phyloP scores from a whole-genome alignment of 2,329 filamentous ascomycete species.

The Curvularia eragrostidis region DNA sequence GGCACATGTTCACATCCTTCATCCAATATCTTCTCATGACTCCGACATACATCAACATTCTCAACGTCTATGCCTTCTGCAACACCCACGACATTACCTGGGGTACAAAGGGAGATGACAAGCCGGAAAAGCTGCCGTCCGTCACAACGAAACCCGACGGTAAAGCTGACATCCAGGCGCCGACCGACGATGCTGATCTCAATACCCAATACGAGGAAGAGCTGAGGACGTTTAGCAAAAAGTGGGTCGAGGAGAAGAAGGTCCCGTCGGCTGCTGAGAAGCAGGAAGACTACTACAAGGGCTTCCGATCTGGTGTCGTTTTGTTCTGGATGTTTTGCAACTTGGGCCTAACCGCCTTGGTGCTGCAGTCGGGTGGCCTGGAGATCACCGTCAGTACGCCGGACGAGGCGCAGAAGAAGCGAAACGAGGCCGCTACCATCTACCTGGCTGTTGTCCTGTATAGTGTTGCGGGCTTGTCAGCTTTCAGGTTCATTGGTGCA shows the following conservation, averaged over 20 bases:
- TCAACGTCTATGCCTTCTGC: constrained; percentile 99
- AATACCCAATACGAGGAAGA: constrained; percentile 95
- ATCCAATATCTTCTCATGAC: constrained; percentile 93
- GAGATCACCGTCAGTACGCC: constrained; percentile 57
- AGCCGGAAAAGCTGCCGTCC: constrained; percentile 85
- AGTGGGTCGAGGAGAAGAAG: constrained; percentile 75
- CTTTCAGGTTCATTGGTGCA: constrained; percentile 86
- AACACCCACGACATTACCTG: constrained; percentile 98
- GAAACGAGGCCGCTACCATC: constrained; percentile 69
- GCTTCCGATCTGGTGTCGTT: constrained; percentile 90
- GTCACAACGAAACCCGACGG: constrained; percentile 92
- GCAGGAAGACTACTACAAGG: constrained; percentile 98
- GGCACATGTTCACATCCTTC: constrained; percentile 98
- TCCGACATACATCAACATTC: constrained; percentile 95
- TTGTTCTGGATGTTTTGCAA: constrained; percentile 97
- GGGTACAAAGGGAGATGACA: constrained; percentile 98
- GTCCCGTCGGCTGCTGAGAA: constrained; percentile 70
- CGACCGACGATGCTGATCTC: constrained; percentile 90
- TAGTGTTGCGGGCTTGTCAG: constrained; percentile 83
- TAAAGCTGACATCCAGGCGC: constrained; percentile 87
- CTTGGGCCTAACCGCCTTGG: constrained; percentile 83
- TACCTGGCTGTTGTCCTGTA: constrained; percentile 89
- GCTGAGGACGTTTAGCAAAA: constrained; percentile 73
- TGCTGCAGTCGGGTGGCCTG: constrained; percentile 84
- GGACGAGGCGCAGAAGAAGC: constrained; percentile 53